Evolutionary conservation across 192 early-diverging fungal genomes (phyloP).

Genomic region (Gonapodya prolifera): DNA sequence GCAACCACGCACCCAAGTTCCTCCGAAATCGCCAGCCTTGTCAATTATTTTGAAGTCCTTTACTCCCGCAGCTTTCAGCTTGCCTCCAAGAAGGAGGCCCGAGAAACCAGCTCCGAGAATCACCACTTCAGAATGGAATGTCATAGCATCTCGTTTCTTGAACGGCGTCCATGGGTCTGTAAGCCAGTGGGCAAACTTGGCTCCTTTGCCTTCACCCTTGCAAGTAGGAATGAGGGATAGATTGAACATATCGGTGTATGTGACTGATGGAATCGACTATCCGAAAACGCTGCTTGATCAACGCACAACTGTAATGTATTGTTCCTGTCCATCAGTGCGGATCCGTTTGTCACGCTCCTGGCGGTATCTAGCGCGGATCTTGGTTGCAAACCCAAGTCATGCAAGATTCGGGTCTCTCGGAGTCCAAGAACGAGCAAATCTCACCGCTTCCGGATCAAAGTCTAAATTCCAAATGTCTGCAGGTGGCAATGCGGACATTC

Average conservation of each 20-base stretch:
- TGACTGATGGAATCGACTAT: too few species aligned
- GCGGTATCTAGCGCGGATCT: neutral
- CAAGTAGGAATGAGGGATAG: neutral
- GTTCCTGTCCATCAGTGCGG: neutral
- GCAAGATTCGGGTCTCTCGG: neutral
- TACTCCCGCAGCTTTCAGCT: neutral
- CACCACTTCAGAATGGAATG: neutral
- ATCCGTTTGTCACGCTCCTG: neutral
- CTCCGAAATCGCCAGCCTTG: neutral
- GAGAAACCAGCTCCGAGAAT: neutral
- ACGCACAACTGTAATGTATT: constrained; percentile 3
- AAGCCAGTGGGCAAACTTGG: neutral
- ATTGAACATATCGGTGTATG: too few species aligned
- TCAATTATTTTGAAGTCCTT: constrained; percentile 2
- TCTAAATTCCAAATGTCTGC: constrained; percentile 1
- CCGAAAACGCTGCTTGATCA: too few species aligned
- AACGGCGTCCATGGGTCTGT: neutral
- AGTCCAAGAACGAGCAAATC: neutral
- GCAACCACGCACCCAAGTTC: too few species aligned
- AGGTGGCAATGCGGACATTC: neutral
- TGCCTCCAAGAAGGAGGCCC: neutral
- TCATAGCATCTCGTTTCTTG: neutral
- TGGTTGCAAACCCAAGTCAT: neutral
- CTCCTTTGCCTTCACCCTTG: constrained; percentile 3
- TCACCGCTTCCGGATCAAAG: neutral